Evolutionary conservation across 805 yeast genomes (phyloP).

Genomic region (Spathaspora boniae): DNA sequence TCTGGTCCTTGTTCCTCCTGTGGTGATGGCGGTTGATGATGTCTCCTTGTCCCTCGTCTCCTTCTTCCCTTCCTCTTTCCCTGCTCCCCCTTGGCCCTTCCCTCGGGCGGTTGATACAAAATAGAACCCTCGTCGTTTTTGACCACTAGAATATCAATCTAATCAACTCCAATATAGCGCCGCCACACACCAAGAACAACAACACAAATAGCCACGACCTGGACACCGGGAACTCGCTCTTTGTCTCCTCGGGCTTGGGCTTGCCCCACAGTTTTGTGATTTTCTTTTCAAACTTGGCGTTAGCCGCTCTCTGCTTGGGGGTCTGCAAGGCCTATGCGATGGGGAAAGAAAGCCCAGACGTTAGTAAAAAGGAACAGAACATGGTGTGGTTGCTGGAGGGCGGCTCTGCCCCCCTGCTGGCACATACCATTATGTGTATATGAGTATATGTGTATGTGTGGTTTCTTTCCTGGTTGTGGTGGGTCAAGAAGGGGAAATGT

Average conservation of each 20-base stretch:
- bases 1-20: too few relatives aligned
- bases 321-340: constrained; percentile 64
- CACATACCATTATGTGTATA: not conserved
- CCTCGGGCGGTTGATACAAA: too few relatives aligned
- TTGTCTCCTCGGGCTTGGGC: constrained; percentile 43
- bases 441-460: not conserved
- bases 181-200: constrained; percentile 72
- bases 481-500: not conserved
- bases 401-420: not conserved
- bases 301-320: constrained; percentile 85
- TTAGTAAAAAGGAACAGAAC: not conserved
- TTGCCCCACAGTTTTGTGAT: constrained; percentile 75
- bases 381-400: too few relatives aligned
- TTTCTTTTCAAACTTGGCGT: constrained; percentile 72
- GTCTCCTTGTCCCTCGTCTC: too few relatives aligned
- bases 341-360: not conserved
- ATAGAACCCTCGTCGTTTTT: too few relatives aligned
- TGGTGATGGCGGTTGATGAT: too few relatives aligned
- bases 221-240: constrained; percentile 51
- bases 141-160: constrained; percentile 43
- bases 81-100: too few relatives aligned
- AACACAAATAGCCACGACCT: constrained; percentile 61
- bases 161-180: constrained; percentile 71
- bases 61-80: too few relatives aligned
- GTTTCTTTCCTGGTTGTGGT: not conserved